Percentiles rank a stretch among this genome's conserved stretches.
phyloP scores from a whole-genome alignment of 2,329 filamentous ascomycete genomes.

The Colletotrichum sublineola region DNA sequence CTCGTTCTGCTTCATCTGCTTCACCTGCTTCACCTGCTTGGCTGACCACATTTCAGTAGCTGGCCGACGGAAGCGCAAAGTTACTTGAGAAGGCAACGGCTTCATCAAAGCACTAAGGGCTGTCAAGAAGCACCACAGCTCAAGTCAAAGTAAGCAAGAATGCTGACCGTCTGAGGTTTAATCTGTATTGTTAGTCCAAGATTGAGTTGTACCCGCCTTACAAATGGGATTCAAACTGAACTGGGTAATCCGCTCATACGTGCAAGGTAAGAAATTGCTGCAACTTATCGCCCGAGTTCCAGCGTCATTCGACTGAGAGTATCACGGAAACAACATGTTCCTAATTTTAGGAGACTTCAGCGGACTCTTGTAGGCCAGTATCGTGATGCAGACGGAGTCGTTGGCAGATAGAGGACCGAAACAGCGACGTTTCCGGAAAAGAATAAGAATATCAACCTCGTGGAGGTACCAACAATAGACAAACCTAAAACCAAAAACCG shows the following conservation, averaged over 20 bases:
- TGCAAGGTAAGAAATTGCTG: background rate
- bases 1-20: background rate
- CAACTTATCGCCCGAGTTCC: background rate
- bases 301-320: background rate
- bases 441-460: background rate
- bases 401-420: no score
- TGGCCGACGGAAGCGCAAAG: no score
- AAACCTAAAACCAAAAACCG: background rate
- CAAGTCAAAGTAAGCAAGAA: background rate
- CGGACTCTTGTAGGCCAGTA: background rate
- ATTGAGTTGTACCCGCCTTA: background rate
- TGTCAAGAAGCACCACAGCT: background rate
- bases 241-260: background rate
- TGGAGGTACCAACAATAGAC: background rate
- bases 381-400: background rate
- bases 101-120: no score
- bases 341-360: background rate
- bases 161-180: accelerated
- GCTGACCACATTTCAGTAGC: no score
- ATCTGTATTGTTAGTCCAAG: background rate
- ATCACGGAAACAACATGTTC: background rate
- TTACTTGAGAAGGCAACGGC: background rate
- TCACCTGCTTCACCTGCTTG: no score
- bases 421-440: no score
- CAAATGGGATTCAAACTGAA: accelerated